These are phyloP conservation scores for Canariomyces notabilis DNA, from an alignment of 2,329 filamentous ascomycete species.

Conservation along the genomic window DNA sequence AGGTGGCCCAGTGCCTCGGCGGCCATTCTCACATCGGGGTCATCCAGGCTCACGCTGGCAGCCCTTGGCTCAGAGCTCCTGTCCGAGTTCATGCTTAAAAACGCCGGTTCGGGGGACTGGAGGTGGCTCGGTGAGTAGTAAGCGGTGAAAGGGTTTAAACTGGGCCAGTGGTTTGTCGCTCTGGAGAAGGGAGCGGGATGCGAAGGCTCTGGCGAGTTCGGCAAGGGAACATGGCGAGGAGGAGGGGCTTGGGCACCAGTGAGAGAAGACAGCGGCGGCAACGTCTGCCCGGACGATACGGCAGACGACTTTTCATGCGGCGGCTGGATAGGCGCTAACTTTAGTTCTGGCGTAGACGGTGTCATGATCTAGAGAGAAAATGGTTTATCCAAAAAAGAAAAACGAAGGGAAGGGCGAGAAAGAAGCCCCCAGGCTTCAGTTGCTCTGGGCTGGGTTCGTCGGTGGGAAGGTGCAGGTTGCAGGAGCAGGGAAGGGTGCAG, in stretches of 20 bases:
- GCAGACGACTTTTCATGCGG: conserved; percentile 25
- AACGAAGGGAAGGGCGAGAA: too few relatives aligned
- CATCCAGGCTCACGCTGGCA: conserved; percentile 55
- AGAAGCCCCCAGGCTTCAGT: too few relatives aligned
- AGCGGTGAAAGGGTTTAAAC: conserved; percentile 44
- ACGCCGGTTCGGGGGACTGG: conserved; percentile 41
- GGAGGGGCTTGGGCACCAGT: conserved; percentile 29
- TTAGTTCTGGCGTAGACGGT: conserved; percentile 35
- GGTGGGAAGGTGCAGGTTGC: background rate
- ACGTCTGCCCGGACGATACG: conserved; percentile 26
- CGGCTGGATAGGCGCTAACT: conserved; percentile 41
- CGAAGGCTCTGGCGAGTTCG: conserved; percentile 6
- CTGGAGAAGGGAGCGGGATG: conserved; percentile 13
- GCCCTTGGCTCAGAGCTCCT: conserved; percentile 40
- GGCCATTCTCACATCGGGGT: conserved; percentile 63
- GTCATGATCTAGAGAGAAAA: conserved; percentile 30
- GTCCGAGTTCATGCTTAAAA: conserved; percentile 47
- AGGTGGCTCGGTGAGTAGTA: conserved; percentile 44
- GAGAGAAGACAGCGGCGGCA: conserved; percentile 41
- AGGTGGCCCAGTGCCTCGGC: conserved; percentile 73
- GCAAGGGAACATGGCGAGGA: conserved; percentile 22
- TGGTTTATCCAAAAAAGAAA: too few relatives aligned
- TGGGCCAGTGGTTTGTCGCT: conserved; percentile 40
- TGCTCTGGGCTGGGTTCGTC: conserved; percentile 3
- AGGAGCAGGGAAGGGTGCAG: background rate